These are phyloP conservation scores for Arachis hypogaea DNA, from an alignment of 306 rosid genomes.

Conservation along the genomic window DNA sequence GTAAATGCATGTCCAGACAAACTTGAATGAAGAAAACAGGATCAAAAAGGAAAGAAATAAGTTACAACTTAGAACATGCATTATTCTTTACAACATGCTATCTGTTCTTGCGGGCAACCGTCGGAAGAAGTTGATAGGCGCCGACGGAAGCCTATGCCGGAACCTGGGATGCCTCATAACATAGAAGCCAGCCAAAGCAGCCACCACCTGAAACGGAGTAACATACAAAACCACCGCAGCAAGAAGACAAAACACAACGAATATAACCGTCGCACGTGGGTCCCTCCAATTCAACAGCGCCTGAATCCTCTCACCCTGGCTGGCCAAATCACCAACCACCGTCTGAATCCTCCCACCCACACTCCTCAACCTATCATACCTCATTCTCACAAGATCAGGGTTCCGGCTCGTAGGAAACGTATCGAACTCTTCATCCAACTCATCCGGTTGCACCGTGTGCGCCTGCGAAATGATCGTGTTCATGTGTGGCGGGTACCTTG, in stretches of 20 bases:
- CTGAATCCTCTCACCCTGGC: conserved; percentile 55
- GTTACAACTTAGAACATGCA: not conserved
- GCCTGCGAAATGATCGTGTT: conserved; percentile 54
- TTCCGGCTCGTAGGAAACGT: conserved; percentile 45
- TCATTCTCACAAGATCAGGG: conserved; percentile 47
- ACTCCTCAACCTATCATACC: conserved; percentile 49
- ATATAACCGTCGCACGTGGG: conserved; percentile 47
- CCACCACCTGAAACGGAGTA: conserved; percentile 45
- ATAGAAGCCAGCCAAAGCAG: conserved; percentile 44
- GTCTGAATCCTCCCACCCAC: conserved; percentile 41
- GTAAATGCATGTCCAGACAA: not conserved
- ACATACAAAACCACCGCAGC: conserved; percentile 38
- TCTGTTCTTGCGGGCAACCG: conserved; percentile 50
- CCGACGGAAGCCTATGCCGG: conserved; percentile 44
- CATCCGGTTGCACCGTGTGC: conserved; percentile 45
- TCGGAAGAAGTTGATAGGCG: conserved; percentile 46
- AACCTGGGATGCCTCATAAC: conserved; percentile 51
- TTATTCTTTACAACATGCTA: conserved; percentile 38
- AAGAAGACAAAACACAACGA: conserved; percentile 27
- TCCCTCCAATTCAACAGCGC: conserved; percentile 60
- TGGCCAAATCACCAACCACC: conserved; percentile 48
- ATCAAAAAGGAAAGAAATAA: too few species aligned
- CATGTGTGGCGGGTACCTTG: conserved; percentile 58
- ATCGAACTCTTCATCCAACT: conserved; percentile 54
- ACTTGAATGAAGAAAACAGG: too few species aligned